Conservation (phyloP, 2,329 filamentous ascomycete species). For the Cercospora sojina region DNA sequence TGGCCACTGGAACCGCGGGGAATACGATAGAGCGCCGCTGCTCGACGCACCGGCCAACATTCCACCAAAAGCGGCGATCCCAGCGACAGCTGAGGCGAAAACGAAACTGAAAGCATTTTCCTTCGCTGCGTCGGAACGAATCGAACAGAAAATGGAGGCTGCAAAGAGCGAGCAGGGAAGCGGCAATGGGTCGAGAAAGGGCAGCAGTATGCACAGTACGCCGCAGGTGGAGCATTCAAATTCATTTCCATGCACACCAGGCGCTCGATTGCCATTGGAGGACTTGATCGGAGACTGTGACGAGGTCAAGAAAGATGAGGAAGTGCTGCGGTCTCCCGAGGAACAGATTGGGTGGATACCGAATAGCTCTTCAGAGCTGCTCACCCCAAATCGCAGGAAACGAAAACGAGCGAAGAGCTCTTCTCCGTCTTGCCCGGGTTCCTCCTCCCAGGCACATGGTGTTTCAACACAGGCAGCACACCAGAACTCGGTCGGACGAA, state of each 20-base stretch:
- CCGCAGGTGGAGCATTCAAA: conserved; percentile 33
- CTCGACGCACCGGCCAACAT: conserved; percentile 28
- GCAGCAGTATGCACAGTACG: conserved; percentile 19
- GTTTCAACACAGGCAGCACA: conserved; percentile 27
- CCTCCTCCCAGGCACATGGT: conserved; percentile 42
- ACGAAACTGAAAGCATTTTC: conserved; percentile 57
- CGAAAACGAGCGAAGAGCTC: conserved; percentile 50
- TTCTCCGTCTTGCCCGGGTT: conserved; percentile 43
- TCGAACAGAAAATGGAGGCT: conserved; percentile 40
- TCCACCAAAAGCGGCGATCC: conserved; percentile 44
- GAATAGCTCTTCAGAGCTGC: conserved; percentile 44
- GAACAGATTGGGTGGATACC: conserved; percentile 62
- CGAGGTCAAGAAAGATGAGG: conserved; percentile 50
- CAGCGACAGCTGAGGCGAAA: conserved; percentile 54
- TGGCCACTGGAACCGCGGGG: conserved; percentile 30
- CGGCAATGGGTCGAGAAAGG: background rate
- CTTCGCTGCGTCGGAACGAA: conserved; percentile 42
- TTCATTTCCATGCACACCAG: conserved; percentile 57
- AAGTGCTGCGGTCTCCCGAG: conserved; percentile 55
- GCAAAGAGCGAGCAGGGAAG: background rate
- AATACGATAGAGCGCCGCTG: conserved; percentile 24
- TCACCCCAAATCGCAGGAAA: conserved; percentile 43
- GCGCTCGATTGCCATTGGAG: conserved; percentile 58
- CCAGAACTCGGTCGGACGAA: conserved; percentile 29
- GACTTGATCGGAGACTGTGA: conserved; percentile 63